phyloP scores from a whole-genome alignment of 2,329 filamentous ascomycete genomes.

The Fusarium nematophilum region DNA sequence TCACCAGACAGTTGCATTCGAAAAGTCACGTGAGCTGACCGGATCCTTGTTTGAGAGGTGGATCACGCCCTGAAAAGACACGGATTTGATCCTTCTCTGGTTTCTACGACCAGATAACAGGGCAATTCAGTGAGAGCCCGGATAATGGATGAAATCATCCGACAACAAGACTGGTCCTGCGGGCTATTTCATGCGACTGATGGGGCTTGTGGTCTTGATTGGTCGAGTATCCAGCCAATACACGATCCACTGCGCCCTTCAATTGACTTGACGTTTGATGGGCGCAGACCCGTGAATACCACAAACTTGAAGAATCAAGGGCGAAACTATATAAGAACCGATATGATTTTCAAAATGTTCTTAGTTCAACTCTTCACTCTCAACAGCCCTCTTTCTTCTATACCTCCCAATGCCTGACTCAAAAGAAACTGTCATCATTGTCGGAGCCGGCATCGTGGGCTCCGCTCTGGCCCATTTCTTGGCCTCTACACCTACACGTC shows the following conservation, averaged over 20 bases:
- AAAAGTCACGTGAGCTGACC: no score
- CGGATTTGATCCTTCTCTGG: no score
- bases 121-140: no score
- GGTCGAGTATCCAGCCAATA: neutral
- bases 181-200: neutral
- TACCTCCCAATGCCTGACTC: conserved; percentile 16
- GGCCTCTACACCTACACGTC: neutral
- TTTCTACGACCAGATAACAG: no score
- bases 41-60: no score
- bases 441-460: conserved; percentile 36
- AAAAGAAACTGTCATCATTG: conserved; percentile 28
- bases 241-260: conserved; percentile 11
- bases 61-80: no score
- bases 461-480: conserved; percentile 30
- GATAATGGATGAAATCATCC: no score
- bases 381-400: neutral
- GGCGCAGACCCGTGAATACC: neutral
- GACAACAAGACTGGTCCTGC: neutral
- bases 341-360: no score
- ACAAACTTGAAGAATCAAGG: no score
- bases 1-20: no score
- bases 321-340: neutral
- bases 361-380: neutral
- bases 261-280: neutral
- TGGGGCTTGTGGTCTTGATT: neutral